Evolutionary conservation across 164 flowering plant species (phyloP), one percentile per base, ranked within the genome.

Genomic region (Umbellularia californica): DNA sequence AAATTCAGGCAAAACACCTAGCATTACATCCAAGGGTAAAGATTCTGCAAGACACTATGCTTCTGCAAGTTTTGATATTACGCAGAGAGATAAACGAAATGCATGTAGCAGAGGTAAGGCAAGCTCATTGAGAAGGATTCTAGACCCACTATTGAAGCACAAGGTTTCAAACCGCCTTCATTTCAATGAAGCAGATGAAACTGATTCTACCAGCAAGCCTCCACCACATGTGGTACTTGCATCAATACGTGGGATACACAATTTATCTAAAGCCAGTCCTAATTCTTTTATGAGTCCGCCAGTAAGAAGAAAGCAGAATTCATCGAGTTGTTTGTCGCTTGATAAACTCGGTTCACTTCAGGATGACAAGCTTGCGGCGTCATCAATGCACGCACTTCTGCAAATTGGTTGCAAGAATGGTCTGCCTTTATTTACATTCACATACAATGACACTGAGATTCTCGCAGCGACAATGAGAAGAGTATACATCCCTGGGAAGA

Each of bases 71-170:
- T 51, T 74, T 50, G 86, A 77, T 64, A 79, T 69, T 70, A 50
- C 75, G 51, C 71, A 47, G 30, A 74, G 52, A 64, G 84, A 81
- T 50, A 87, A 84, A 72, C 58, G 74, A 68, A 77, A 64, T 58
- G 73, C 77, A 55, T 70, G 75, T 47, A 76, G 72, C 77, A 86
- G 85, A 85, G 79, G 84, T 13, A 87, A 90, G 79, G 82, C 90
- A 19, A 92, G 97, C 75, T 94, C 99, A 50, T 78, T 95, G 72
- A 88, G 92, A 83, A 90, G 98, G 82, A 74, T 92, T 47, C 76
- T 95, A 17, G 94, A 88, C 65, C 99, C 97, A 58, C 51, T 93
- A 68, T 74, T 87, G 75, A 85, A 81, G 81, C 80, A 88, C 63
- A 90, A 78, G 83, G 75, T 79, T n/a, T 70, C 74, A 68, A 80